Evolutionary conservation across 257 asterid species (phyloP).

Genomic region (Ocimum tenuiflorum): DNA sequence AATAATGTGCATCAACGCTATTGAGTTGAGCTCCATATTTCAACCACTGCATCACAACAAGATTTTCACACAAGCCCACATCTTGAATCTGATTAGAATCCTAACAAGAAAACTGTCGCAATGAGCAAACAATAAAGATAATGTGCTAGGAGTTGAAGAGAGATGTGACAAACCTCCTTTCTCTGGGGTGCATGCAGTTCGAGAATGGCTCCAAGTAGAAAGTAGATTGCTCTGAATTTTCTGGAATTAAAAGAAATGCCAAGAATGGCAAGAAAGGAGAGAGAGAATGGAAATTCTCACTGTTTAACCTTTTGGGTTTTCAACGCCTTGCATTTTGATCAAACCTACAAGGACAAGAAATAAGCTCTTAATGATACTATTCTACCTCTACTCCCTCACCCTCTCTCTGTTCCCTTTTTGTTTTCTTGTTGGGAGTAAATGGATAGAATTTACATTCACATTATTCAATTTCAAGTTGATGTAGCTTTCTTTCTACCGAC

Average conservation of each 20-base stretch:
- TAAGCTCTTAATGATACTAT: constrained; percentile 12
- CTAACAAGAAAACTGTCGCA: neutral
- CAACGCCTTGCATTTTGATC: constrained; percentile 28
- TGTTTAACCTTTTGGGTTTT: constrained; percentile 21
- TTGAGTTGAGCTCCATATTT: constrained; percentile 25
- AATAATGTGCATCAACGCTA: constrained; percentile 27
- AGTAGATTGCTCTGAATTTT: neutral
- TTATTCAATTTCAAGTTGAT: neutral
- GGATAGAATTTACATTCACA: neutral
- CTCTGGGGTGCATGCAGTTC: constrained; percentile 27
- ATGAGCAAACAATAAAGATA: constrained; percentile 1
- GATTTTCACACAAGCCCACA: constrained; percentile 22
- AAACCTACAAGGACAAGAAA: constrained; percentile 27
- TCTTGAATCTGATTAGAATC: constrained; percentile 1
- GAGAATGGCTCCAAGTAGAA: constrained; percentile 12
- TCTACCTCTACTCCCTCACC: neutral
- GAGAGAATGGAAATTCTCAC: neutral
- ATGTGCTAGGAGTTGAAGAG: constrained; percentile 8
- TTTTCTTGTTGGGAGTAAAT: neutral
- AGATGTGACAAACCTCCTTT: constrained; percentile 22
- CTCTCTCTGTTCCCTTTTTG: neutral
- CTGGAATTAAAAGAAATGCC: neutral
- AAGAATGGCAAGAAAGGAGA: neutral
- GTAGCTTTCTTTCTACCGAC: constrained; percentile 6
- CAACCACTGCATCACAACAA: constrained; percentile 21